phyloP scores from a whole-genome alignment of 805 yeast genomes.

The Candida corydali region DNA sequence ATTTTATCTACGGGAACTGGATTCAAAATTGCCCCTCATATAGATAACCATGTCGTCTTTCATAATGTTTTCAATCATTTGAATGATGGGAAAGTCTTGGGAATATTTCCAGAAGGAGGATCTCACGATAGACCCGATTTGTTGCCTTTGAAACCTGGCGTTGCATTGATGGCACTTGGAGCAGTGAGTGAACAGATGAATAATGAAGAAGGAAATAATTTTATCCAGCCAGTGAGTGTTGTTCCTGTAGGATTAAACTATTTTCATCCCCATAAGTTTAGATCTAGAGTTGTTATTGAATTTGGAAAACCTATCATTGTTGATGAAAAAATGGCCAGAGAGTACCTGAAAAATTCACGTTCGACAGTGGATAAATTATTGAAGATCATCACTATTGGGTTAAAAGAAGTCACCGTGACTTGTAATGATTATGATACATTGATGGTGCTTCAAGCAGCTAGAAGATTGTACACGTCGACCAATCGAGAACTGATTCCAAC shows the following conservation, averaged over 20 bases:
- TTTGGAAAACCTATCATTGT: constrained; percentile 40
- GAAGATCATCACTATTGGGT: constrained; percentile 25
- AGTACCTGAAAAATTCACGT: constrained; percentile 24
- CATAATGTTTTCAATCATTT: constrained; percentile 35
- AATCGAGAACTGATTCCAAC: constrained; percentile 33
- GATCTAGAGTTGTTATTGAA: constrained; percentile 39
- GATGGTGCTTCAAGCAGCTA: constrained; percentile 40
- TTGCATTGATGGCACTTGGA: constrained; percentile 43
- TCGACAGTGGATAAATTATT: constrained; percentile 24
- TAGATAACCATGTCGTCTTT: constrained; percentile 34
- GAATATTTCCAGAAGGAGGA: constrained; percentile 44
- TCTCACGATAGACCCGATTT: constrained; percentile 40
- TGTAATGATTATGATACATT: constrained; percentile 40
- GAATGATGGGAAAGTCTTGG: constrained; percentile 29
- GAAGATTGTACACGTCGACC: constrained; percentile 35
- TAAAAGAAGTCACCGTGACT: constrained; percentile 37
- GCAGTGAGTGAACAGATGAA: constrained; percentile 26
- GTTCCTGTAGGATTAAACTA: constrained; percentile 41
- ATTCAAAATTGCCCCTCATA: constrained; percentile 35
- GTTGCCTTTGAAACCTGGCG: constrained; percentile 42
- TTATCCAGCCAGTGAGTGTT: constrained; percentile 24
- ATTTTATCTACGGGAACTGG: constrained; percentile 23
- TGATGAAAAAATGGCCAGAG: constrained; percentile 22
- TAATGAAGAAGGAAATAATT: constrained; percentile 11
- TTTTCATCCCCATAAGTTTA: constrained; percentile 38